These are phyloP conservation scores for Paxillus involutus DNA, from an alignment of 768 basidiomycete species.

Conservation along the genomic window DNA sequence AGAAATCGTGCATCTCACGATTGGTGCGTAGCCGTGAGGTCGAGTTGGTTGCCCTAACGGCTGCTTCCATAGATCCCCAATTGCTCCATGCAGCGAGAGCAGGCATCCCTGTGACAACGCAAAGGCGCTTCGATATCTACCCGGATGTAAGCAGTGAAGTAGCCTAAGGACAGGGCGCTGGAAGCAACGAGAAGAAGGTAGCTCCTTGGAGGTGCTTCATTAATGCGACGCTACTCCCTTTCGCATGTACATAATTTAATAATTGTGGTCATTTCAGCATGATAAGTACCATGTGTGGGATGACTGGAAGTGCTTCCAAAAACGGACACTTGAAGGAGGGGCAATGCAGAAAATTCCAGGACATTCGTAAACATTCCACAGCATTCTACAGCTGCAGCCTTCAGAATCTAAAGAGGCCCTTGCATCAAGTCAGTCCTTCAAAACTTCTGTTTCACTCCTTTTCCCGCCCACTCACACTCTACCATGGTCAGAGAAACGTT, in stretches of 20 bases:
- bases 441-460: slow-evolving; percentile 5
- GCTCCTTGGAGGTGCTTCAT: too few relatives aligned
- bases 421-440: slow-evolving; percentile 15
- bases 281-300: too few relatives aligned
- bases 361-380: slow-evolving; percentile 41
- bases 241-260: too few relatives aligned
- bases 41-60: not conserved
- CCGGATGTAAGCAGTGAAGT: slow-evolving; percentile 59
- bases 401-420: slow-evolving; percentile 20
- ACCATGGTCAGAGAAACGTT: slow-evolving; percentile 75
- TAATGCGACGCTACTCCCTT: too few relatives aligned
- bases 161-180: not conserved
- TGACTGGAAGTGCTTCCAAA: slow-evolving; percentile 11
- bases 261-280: too few relatives aligned
- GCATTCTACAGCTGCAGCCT: slow-evolving; percentile 26
- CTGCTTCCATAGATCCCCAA: slow-evolving; percentile 54
- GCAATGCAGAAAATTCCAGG: slow-evolving; percentile 25
- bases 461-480: slow-evolving; percentile 2
- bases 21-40: slow-evolving; percentile 56
- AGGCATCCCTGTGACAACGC: slow-evolving; percentile 89
- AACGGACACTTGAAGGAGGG: slow-evolving; percentile 6
- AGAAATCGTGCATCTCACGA: slow-evolving; percentile 73
- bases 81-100: slow-evolving; percentile 63
- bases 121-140: slow-evolving; percentile 93
- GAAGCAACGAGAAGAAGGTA: not conserved